These are phyloP conservation scores for Mariannaea sp. DNA, from an alignment of 2,329 filamentous ascomycete genomes.

Conservation along the genomic window DNA sequence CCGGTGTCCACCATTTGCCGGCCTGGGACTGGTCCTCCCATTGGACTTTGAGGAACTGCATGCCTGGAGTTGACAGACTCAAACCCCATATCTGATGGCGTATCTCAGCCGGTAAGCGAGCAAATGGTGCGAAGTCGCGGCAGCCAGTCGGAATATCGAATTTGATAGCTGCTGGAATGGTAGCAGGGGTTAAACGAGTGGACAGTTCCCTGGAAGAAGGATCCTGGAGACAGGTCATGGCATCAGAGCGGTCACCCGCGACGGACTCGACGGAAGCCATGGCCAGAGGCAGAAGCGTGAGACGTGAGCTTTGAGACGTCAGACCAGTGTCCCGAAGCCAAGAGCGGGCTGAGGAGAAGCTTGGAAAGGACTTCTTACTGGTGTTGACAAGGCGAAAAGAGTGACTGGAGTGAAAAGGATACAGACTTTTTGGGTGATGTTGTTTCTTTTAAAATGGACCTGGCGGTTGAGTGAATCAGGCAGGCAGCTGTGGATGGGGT, in stretches of 20 bases:
- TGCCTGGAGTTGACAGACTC: conserved; percentile 40
- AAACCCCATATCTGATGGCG: conserved; percentile 44
- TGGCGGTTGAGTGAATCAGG: conserved; percentile 13
- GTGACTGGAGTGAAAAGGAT: not conserved
- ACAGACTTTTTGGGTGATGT: not conserved
- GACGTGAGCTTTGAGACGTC: not conserved
- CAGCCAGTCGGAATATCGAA: conserved; percentile 41
- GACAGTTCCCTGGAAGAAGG: not conserved
- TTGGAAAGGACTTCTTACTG: not conserved
- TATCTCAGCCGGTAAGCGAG: conserved; percentile 43
- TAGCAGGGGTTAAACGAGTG: not conserved
- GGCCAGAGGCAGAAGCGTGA: not conserved
- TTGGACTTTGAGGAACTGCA: conserved; percentile 43
- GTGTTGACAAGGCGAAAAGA: not conserved
- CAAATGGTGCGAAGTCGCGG: conserved; percentile 41
- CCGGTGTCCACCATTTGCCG: conserved; percentile 34
- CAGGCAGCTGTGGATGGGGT: conserved; percentile 16
- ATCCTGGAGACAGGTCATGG: not conserved
- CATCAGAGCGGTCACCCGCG: conserved; percentile 12
- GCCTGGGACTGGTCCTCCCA: conserved; percentile 20
- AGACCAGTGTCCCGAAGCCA: conserved; percentile 1
- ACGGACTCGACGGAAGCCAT: conserved; percentile 13
- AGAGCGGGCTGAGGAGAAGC: not conserved
- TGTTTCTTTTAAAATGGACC: conserved; percentile 1
- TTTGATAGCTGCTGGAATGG: conserved; percentile 27